A percentile compares a stretch with the other conserved stretches of the same genome.
phyloP scores from a whole-genome alignment of 441 rosid species.

The Arabidopsis lyrata region DNA sequence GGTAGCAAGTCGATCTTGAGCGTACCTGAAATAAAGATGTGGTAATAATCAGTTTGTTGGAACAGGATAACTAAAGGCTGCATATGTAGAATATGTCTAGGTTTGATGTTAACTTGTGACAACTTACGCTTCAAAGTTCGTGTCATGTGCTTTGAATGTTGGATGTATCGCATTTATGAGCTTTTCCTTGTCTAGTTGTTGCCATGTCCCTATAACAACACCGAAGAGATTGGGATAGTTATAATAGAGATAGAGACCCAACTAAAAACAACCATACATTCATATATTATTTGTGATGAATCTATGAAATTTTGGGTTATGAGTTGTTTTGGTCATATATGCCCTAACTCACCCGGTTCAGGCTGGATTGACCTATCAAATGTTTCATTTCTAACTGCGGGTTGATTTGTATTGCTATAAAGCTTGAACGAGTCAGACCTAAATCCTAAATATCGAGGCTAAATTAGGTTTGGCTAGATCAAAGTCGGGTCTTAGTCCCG shows the following conservation, averaged over 20 bases:
- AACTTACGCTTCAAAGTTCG: conserved; percentile 25
- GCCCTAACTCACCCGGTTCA: neutral
- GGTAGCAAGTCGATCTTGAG: conserved; percentile 66
- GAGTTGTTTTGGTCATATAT: neutral
- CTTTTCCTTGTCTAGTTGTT: conserved; percentile 35
- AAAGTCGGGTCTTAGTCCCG: neutral
- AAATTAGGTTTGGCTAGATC: neutral
- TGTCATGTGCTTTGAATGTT: conserved; percentile 38
- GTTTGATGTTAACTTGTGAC: conserved; percentile 35
- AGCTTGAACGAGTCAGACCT: neutral
- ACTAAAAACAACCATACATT: conserved; percentile 24
- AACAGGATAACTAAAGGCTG: conserved; percentile 16
- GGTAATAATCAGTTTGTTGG: conserved; percentile 27
- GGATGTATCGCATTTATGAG: conserved; percentile 27
- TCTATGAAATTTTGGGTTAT: neutral
- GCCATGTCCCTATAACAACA: conserved; percentile 25
- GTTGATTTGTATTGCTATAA: neutral
- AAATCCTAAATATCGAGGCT: neutral
- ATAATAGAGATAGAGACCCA: conserved; percentile 1
- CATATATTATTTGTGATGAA: neutral
- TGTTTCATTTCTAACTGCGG: neutral
- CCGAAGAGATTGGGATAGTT: conserved; percentile 11
- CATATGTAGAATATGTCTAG: conserved; percentile 37
- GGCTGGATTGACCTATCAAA: neutral
- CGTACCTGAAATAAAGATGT: conserved; percentile 24